Evolutionary conservation across 2,329 filamentous ascomycete species (phyloP).

Genomic region (Pezicula carpinea): DNA sequence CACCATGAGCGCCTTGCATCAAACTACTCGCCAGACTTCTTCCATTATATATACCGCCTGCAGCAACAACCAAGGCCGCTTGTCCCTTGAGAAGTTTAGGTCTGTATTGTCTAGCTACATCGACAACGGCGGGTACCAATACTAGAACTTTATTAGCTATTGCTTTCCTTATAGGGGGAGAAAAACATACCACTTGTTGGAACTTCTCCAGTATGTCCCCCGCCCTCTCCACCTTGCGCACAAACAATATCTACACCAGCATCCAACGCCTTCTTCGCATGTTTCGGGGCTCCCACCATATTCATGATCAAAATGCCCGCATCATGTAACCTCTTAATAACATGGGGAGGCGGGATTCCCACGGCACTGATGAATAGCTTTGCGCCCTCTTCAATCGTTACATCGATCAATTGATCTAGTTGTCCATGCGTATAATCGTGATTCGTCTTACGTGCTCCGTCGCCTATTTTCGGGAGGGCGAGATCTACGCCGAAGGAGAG

Average conservation of each 20-base stretch:
- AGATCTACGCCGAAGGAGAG: conserved; percentile 90
- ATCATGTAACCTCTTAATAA: conserved; percentile 73
- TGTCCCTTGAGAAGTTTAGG: conserved; percentile 65
- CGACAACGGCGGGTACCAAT: conserved; percentile 80
- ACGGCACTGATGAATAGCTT: conserved; percentile 83
- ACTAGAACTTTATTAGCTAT: too few relatives aligned
- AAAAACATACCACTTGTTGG: too few relatives aligned
- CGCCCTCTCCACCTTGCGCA: conserved; percentile 88
- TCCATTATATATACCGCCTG: conserved; percentile 82
- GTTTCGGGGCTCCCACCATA: conserved; percentile 91
- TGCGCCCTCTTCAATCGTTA: conserved; percentile 80
- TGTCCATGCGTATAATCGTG: conserved; percentile 92
- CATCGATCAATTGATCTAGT: conserved; percentile 81
- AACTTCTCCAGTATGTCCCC: conserved; percentile 87
- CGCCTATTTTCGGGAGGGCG: conserved; percentile 84
- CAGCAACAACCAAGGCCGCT: conserved; percentile 77
- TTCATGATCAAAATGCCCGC: conserved; percentile 89
- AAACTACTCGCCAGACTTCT: conserved; percentile 73
- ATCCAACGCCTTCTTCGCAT: conserved; percentile 83
- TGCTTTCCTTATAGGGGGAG: too few relatives aligned
- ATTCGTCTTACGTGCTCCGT: conserved; percentile 80
- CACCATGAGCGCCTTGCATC: conserved; percentile 83
- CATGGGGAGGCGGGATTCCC: conserved; percentile 70
- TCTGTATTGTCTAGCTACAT: conserved; percentile 59
- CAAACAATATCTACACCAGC: conserved; percentile 88